Conservation (phyloP, 805 yeast genomes). For the Komagataella phaffii region DNA sequence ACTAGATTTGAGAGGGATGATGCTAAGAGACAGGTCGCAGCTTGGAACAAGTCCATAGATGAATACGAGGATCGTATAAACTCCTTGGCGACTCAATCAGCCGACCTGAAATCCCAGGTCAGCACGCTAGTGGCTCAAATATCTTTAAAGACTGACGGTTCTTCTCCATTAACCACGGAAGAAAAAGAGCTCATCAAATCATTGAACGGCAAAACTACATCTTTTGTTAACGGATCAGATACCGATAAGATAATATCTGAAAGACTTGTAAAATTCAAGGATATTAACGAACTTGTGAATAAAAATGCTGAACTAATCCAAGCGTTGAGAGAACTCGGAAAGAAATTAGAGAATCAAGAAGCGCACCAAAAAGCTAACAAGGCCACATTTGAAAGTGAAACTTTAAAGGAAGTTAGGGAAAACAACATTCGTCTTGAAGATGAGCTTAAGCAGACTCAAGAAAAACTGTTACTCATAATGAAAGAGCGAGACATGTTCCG, state of each 20-base stretch:
- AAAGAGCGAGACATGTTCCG: slow-evolving; percentile 59
- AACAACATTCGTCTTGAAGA: slow-evolving; percentile 53
- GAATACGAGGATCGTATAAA: slow-evolving; percentile 34
- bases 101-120: slow-evolving; percentile 76
- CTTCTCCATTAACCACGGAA: slow-evolving; percentile 44
- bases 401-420: slow-evolving; percentile 50
- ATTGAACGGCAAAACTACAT: slow-evolving; percentile 22
- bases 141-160: slow-evolving; percentile 39
- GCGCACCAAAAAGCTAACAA: slow-evolving; percentile 17
- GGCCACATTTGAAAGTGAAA: slow-evolving; percentile 28
- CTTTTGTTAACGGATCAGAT: slow-evolving; percentile 26
- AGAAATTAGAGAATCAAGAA: slow-evolving; percentile 56
- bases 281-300: slow-evolving; percentile 52
- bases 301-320: slow-evolving; percentile 63
- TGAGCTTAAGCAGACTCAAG: slow-evolving; percentile 36
- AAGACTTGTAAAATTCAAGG: slow-evolving; percentile 57
- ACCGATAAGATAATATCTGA: slow-evolving; percentile 62
- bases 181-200: slow-evolving; percentile 55
- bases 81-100: slow-evolving; percentile 39
- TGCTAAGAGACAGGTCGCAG: slow-evolving; percentile 12
- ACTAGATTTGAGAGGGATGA: slow-evolving; percentile 32
- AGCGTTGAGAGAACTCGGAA: slow-evolving; percentile 60
- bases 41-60: slow-evolving; percentile 15
- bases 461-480: slow-evolving; percentile 36
- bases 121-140: slow-evolving; percentile 59